These are phyloP conservation scores for Euphorbia pulcherrima DNA, from an alignment of 345 rosid species.

Conservation along the genomic window DNA sequence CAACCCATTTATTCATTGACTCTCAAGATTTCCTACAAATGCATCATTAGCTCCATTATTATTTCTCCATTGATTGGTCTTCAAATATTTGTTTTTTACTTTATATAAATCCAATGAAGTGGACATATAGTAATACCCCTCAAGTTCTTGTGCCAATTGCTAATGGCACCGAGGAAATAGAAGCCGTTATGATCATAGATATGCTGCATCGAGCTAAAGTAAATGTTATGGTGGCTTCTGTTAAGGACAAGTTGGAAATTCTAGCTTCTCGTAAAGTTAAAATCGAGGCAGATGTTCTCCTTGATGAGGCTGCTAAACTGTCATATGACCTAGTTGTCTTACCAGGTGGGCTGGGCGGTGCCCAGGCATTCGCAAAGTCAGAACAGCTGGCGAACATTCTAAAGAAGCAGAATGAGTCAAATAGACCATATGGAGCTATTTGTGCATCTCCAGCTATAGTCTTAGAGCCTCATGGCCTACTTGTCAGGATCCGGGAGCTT, in stretches of 20 bases:
- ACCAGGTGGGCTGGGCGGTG: conserved; percentile 95
- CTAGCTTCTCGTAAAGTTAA: conserved; percentile 80
- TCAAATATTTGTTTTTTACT: no score
- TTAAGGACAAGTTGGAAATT: conserved; percentile 69
- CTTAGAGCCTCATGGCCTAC: conserved; percentile 82
- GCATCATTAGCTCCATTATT: no score
- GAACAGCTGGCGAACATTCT: conserved; percentile 73
- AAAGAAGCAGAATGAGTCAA: conserved; percentile 68
- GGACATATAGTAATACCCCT: conserved; percentile 58
- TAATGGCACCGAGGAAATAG: conserved; percentile 92
- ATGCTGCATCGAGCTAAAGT: conserved; percentile 80
- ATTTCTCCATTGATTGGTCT: no score
- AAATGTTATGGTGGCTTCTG: conserved; percentile 80
- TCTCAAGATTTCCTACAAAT: no score
- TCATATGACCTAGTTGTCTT: conserved; percentile 82
- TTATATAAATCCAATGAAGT: conserved; percentile 59
- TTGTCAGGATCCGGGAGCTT: no score
- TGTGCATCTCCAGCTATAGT: conserved; percentile 96
- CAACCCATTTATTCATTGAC: no score
- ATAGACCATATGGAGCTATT: conserved; percentile 84
- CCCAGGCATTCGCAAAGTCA: conserved; percentile 76
- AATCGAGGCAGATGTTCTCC: conserved; percentile 76
- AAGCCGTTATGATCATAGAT: conserved; percentile 75
- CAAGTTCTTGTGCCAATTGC: conserved; percentile 89
- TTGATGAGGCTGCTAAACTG: conserved; percentile 76